Conservation (phyloP, 2,329 filamentous ascomycete species). For the Byssochlamys sp. region DNA sequence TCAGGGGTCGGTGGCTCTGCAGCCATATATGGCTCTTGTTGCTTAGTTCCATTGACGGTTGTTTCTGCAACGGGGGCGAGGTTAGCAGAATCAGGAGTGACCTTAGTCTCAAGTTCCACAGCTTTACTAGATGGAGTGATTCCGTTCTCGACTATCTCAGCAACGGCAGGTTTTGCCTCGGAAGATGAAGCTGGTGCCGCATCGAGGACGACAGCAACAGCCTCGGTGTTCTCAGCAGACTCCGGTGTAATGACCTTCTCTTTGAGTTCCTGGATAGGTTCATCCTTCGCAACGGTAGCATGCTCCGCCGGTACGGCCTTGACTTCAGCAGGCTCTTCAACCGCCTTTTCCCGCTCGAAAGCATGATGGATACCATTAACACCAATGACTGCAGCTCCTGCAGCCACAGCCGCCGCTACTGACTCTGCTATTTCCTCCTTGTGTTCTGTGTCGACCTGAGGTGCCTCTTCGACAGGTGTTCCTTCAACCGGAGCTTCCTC, state of each 20-base stretch:
- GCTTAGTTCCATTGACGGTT: constrained; percentile 16
- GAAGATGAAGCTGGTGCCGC: neutral
- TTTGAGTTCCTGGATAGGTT: neutral
- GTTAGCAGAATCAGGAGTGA: neutral
- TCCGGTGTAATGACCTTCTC: neutral
- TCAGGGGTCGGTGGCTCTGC: constrained; percentile 19
- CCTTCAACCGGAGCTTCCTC: neutral
- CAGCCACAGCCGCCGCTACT: neutral
- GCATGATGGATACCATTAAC: neutral
- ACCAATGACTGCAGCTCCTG: neutral
- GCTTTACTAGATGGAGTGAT: neutral
- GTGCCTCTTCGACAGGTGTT: neutral
- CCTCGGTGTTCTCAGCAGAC: constrained; percentile 1
- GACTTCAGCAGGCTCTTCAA: neutral
- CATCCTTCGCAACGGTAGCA: neutral
- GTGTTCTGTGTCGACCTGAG: neutral
- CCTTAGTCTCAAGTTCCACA: too few relatives aligned
- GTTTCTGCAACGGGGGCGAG: constrained; percentile 7
- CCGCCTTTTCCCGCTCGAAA: neutral
- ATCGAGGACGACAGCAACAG: constrained; percentile 4
- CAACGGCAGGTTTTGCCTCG: neutral
- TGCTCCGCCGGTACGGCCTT: neutral
- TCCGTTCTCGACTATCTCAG: neutral
- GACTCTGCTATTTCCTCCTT: neutral
- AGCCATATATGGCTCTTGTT: constrained; percentile 8